phyloP scores from a whole-genome alignment of 441 rosid species.

The Hypseocharis bilobata region DNA sequence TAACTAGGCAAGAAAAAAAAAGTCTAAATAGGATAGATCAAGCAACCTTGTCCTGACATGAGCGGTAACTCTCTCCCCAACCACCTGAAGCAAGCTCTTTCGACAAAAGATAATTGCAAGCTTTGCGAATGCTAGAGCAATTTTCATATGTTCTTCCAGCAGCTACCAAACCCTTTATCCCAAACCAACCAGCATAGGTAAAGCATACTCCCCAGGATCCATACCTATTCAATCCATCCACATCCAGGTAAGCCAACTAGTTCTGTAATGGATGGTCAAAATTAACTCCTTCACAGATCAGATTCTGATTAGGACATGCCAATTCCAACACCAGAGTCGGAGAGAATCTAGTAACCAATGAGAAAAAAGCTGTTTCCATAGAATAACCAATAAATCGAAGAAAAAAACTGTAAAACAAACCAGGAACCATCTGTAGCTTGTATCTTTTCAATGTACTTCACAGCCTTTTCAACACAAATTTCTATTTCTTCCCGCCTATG shows the following conservation, averaged over 20 bases:
- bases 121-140: constrained; percentile 16
- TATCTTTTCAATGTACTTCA: constrained; percentile 18
- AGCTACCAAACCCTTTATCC: constrained; percentile 17
- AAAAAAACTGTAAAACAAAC: constrained; percentile 2
- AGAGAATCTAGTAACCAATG: too few species aligned
- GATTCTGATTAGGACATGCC: neutral
- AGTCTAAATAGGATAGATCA: neutral
- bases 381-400: too few species aligned
- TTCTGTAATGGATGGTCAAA: neutral
- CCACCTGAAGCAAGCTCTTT: constrained; percentile 21
- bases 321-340: neutral
- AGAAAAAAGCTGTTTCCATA: too few species aligned
- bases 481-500: constrained; percentile 22
- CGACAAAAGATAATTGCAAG: constrained; percentile 15
- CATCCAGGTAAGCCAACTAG: neutral
- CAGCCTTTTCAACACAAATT: constrained; percentile 16
- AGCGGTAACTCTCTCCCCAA: constrained; percentile 23
- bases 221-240: neutral
- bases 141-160: constrained; percentile 15
- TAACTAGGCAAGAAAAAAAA: neutral
- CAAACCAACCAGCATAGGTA: constrained; percentile 16
- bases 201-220: constrained; percentile 13
- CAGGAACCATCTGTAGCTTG: constrained; percentile 24
- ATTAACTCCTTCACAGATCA: neutral
- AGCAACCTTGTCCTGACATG: constrained; percentile 13